phyloP scores from a whole-genome alignment of 192 early-diverging fungal species.

The Podila horticola region DNA sequence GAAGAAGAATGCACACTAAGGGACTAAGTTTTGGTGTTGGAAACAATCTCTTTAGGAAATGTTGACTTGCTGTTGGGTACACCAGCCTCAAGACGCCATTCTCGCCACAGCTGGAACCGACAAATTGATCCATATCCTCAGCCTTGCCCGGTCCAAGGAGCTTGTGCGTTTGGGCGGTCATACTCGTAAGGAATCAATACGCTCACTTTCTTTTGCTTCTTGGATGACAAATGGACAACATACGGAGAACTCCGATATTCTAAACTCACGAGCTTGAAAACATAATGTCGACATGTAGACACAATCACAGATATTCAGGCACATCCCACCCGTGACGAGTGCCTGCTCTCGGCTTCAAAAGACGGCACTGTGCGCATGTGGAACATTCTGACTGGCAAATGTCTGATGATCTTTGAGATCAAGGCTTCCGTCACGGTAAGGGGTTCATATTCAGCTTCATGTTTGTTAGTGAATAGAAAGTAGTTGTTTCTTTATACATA shows the following conservation, averaged over 20 bases:
- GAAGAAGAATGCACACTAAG: not conserved
- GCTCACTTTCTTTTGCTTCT: too few species aligned
- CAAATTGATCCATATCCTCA: slow-evolving; percentile 73
- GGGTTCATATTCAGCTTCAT: not conserved
- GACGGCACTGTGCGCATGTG: slow-evolving; percentile 85
- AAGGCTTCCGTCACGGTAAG: slow-evolving; percentile 69
- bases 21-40: not conserved
- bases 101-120: slow-evolving; percentile 76
- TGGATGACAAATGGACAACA: too few species aligned
- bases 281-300: slow-evolving; percentile 41
- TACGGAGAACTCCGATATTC: too few species aligned
- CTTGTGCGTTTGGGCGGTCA: slow-evolving; percentile 70
- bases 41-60: slow-evolving; percentile 47
- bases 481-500: not conserved
- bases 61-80: slow-evolving; percentile 79
- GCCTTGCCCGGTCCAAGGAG: slow-evolving; percentile 77
- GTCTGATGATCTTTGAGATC: slow-evolving; percentile 69
- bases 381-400: slow-evolving; percentile 71
- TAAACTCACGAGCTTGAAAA: not conserved
- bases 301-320: slow-evolving; percentile 75
- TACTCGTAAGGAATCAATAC: slow-evolving; percentile 51
- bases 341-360: slow-evolving; percentile 74
- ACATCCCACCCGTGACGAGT: slow-evolving; percentile 72
- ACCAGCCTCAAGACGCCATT: slow-evolving; percentile 71
- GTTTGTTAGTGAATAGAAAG: not conserved